Evolutionary conservation across 2,329 filamentous ascomycete species (phyloP).

Genomic region (Arthrobotrys conoides): DNA sequence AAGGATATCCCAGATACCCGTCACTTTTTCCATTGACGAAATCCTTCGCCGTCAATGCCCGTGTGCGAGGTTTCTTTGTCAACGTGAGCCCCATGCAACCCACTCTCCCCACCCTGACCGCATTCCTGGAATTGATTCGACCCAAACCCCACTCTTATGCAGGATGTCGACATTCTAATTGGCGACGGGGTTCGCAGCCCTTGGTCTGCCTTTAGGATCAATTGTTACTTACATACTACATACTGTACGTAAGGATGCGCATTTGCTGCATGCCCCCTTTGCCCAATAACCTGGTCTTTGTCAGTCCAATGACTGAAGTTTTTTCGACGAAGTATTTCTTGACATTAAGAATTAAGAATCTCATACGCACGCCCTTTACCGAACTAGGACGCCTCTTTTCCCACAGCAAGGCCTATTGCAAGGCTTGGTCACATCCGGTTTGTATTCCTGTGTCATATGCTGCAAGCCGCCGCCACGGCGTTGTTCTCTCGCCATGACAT

Average conservation of each 20-base stretch:
- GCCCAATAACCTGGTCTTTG: conserved; percentile 20
- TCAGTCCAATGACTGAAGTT: conserved; percentile 6
- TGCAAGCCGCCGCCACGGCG: conserved; percentile 49
- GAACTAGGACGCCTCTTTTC: conserved; percentile 12
- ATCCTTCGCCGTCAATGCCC: conserved; percentile 9
- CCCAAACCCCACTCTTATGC: conserved; percentile 57
- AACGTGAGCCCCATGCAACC: conserved; percentile 54
- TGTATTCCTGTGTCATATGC: conserved; percentile 43
- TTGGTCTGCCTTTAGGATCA: conserved; percentile 29
- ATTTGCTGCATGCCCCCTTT: conserved; percentile 34
- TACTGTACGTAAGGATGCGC: conserved; percentile 13
- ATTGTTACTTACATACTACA: conserved; percentile 31
- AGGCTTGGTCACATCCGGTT: conserved; percentile 25
- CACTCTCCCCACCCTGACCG: conserved; percentile 52
- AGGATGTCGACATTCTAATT: conserved; percentile 61
- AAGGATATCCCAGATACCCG: conserved; percentile 43
- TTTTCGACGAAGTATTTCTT: not conserved
- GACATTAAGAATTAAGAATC: conserved; percentile 12
- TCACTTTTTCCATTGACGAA: conserved; percentile 31
- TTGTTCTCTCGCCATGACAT: conserved; percentile 28
- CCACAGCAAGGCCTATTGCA: conserved; percentile 16
- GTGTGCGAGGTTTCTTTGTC: conserved; percentile 25
- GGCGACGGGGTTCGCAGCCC: conserved; percentile 52
- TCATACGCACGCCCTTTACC: conserved; percentile 9
- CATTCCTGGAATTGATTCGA: conserved; percentile 58